Evolutionary conservation across 2,329 filamentous ascomycete genomes (phyloP).

Genomic region (Fusarium sp.): DNA sequence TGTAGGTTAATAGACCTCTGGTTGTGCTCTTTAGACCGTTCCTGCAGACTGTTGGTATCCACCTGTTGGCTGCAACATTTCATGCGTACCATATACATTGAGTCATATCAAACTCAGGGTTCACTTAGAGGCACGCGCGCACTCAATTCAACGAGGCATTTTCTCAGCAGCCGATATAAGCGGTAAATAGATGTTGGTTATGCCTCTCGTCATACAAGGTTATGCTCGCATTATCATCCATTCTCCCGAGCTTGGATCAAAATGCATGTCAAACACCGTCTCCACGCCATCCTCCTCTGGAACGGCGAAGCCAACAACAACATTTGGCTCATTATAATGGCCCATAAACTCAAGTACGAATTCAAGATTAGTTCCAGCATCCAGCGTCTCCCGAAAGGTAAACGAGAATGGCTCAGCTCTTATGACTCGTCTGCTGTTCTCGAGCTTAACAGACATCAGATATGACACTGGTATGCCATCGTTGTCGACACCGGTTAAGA

Average conservation of each 20-base stretch:
- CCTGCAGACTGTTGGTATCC: too few species aligned
- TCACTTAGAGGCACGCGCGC: too few species aligned
- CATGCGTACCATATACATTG: too few species aligned
- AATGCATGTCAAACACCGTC: slow-evolving; percentile 21
- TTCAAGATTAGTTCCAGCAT: slow-evolving; percentile 44
- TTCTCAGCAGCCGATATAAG: too few species aligned
- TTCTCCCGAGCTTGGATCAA: slow-evolving; percentile 17
- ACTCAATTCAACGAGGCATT: accelerated
- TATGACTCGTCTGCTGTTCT: slow-evolving; percentile 50
- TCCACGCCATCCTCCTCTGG: accelerated
- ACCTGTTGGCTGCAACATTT: too few species aligned
- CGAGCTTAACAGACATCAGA: slow-evolving; percentile 54
- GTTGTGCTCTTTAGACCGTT: too few species aligned
- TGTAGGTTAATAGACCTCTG: accelerated
- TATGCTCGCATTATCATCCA: slow-evolving; percentile 14
- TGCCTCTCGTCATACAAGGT: too few species aligned
- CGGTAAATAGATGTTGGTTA: too few species aligned
- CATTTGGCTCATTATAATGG: slow-evolving; percentile 57
- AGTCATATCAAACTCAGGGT: too few species aligned
- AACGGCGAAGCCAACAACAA: slow-evolving; percentile 32
- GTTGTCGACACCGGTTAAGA: slow-evolving; percentile 51
- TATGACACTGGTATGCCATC: slow-evolving; percentile 57
- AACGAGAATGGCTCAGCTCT: slow-evolving; percentile 54
- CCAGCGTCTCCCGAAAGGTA: slow-evolving; percentile 47
- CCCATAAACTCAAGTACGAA: slow-evolving; percentile 60